Conservation (phyloP, 306 rosid species). For the Casuarina cunninghamiana region DNA sequence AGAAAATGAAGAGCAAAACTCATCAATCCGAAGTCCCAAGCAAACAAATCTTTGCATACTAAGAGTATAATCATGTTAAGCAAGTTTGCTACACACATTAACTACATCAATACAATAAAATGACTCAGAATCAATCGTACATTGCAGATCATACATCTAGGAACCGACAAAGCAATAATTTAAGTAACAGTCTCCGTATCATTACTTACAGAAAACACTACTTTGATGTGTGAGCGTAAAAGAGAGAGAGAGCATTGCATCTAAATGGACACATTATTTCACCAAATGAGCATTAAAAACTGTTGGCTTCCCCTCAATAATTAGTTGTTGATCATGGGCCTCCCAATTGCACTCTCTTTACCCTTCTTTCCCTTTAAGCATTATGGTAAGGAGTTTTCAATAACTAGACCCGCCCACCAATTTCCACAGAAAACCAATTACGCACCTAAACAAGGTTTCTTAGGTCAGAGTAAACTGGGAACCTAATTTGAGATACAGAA, state of each 20-base stretch:
- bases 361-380: not conserved
- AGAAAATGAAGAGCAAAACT: not conserved
- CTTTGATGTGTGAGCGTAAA: not conserved
- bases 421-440: not conserved
- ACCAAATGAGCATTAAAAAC: not conserved
- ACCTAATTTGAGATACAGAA: not conserved
- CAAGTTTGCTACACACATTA: not conserved
- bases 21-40: not conserved
- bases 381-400: not conserved
- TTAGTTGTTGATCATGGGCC: not conserved
- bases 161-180: not conserved
- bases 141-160: not conserved
- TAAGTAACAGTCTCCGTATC: not conserved
- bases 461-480: not conserved
- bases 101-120: not conserved
- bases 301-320: not conserved
- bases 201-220: not conserved
- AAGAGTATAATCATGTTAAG: not conserved
- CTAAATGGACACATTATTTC: not conserved
- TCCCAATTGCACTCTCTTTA: not conserved
- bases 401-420: not conserved
- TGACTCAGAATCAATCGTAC: not conserved
- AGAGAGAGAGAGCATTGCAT: not conserved
- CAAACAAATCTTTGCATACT: not conserved
- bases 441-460: not conserved